Conservation (phyloP, 1,284 basidiomycete species). For the Lignosus rhinocerotis region DNA sequence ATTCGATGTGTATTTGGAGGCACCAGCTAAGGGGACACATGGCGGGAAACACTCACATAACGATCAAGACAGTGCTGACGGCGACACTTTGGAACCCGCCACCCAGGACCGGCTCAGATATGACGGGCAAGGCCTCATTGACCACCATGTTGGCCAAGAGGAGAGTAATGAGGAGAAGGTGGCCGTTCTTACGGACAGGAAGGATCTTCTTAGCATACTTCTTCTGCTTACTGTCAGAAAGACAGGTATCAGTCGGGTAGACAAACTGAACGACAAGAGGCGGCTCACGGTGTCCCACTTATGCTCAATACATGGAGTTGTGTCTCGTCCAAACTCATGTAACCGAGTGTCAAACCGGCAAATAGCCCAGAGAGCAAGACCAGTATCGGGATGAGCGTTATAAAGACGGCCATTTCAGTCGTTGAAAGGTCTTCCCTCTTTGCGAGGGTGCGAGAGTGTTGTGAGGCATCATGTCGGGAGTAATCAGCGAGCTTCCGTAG, state of each 20-base stretch:
- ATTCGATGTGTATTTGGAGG: background rate
- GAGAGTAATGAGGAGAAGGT: conserved; percentile 80
- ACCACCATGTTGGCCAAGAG: conserved; percentile 87
- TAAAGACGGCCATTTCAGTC: conserved; percentile 43
- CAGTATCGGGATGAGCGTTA: conserved; percentile 55
- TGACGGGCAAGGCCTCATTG: conserved; percentile 89
- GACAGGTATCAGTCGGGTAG: background rate
- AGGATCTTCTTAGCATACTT: conserved; percentile 82
- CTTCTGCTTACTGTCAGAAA: conserved; percentile 61
- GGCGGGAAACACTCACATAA: conserved; percentile 60
- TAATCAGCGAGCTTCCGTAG: conserved; percentile 16
- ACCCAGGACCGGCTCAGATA: conserved; percentile 84
- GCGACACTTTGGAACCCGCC: conserved; percentile 80
- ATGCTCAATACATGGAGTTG: conserved; percentile 86
- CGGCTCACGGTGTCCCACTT: conserved; percentile 74
- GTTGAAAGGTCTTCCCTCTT: conserved; percentile 19
- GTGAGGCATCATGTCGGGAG: conserved; percentile 9
- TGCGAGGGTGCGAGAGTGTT: conserved; percentile 14
- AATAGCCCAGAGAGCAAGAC: conserved; percentile 63
- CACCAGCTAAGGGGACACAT: background rate
- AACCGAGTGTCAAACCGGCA: conserved; percentile 79
- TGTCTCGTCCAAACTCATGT: conserved; percentile 92
- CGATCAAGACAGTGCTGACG: conserved; percentile 81
- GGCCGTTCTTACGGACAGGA: conserved; percentile 84
- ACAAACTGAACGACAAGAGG: background rate